phyloP scores from a whole-genome alignment of 148 eudicot genomes.

The Nepenthes gracilis region DNA sequence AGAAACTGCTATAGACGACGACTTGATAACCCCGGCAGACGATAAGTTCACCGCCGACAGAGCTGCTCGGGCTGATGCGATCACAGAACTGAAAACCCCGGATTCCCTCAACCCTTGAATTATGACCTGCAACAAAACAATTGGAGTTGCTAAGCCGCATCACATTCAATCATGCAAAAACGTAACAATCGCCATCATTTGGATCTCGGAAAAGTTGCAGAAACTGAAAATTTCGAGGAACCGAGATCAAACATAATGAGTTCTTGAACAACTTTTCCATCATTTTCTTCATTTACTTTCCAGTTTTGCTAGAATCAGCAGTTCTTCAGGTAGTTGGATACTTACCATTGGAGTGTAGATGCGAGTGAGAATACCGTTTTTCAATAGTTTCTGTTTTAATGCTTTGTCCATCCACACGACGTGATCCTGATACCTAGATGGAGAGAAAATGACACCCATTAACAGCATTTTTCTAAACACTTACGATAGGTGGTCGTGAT shows the following conservation, averaged over 20 bases:
- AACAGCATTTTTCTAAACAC: not conserved
- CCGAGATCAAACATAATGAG: not conserved
- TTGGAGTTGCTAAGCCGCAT: not conserved
- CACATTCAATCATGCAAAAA: not conserved
- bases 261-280: not conserved
- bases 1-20: constrained; percentile 3
- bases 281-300: not conserved
- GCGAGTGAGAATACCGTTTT: constrained; percentile 40
- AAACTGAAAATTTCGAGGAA: not conserved
- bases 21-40: constrained; percentile 6
- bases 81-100: constrained; percentile 34
- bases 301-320: not conserved
- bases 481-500: not conserved
- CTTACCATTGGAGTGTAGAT: constrained; percentile 55
- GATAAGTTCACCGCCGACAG: constrained; percentile 4
- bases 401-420: constrained; percentile 40
- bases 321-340: not conserved
- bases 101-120: constrained; percentile 51
- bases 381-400: constrained; percentile 30
- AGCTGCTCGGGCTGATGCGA: constrained; percentile 21
- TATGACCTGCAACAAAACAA: constrained; percentile 25
- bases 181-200: not conserved
- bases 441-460: not conserved
- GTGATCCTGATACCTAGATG: constrained; percentile 46
- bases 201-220: not conserved